Base-by-base conservation (phyloP, 768 basidiomycete species). In the Leccinum ochraceum region DNA sequence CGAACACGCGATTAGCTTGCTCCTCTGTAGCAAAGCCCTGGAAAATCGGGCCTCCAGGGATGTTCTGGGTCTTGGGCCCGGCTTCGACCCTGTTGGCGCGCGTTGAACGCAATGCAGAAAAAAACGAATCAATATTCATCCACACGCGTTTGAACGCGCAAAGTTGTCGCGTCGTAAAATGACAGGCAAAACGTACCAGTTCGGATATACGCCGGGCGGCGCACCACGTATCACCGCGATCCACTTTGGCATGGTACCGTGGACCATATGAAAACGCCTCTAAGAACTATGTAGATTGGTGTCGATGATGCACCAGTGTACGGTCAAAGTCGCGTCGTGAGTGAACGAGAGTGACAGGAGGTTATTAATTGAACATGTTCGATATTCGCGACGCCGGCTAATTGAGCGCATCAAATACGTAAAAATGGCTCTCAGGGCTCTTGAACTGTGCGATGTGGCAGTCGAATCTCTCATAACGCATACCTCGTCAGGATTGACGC, bases 21-120 rank as follows among this genome's bases (percentile, higher is more conserved):
- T 73, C 78, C 61, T 78, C 65, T 3, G 79, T 74, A 3, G 60
- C 9, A 63, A 81, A 85, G 50, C 80, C 73, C 60, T 85, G 77
- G 63, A 77, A 68, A 6, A 79, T 61, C 3, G 81, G 69, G 36
- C 77, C 78, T 34, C 76, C 76, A 9, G 79, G 71, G 10, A 84
- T 75, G 4, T 78, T 74, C 56, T 65, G 77, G 11, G 82, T 79
- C 56, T 80, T 73, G 8, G 79, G 76, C 1, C 70, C 75, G 17
- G 76, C 78, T 65, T 83, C 78, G 10, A 78, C 67, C 85, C 84
- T 86, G 65, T 68, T 57, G 44, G 39, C 46, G 34, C 39, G 37
- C 56, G 52, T 53, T 55, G 26, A 24, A 53, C 26, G 51, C 46
- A 53, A 58, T 39, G 42, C 64, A 61, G 49, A 58, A 56, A 56